These are phyloP conservation scores for Ascoidea asiatica DNA, from an alignment of 805 yeast species.

Conservation along the genomic window DNA sequence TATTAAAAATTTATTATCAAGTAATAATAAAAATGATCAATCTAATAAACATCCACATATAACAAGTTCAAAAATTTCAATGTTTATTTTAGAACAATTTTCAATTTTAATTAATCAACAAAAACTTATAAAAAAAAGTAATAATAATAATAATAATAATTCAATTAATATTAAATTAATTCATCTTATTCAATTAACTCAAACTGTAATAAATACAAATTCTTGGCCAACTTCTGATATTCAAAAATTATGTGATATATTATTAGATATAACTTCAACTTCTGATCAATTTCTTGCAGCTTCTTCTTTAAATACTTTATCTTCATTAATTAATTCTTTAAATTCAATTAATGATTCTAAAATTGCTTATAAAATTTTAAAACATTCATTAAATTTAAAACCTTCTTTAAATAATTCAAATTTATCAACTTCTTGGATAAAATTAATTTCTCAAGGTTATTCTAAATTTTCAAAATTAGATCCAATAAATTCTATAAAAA, in stretches of 20 bases:
- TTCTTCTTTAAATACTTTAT: conserved; percentile 73
- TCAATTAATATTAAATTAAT: conserved; percentile 35
- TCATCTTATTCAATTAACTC: conserved; percentile 67
- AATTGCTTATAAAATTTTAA: conserved; percentile 48
- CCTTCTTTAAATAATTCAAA: conserved; percentile 78
- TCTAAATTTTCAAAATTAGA: conserved; percentile 39
- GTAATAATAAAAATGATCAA: too few relatives aligned
- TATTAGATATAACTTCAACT: conserved; percentile 66
- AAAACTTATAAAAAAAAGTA: conserved; percentile 21
- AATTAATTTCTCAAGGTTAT: conserved; percentile 78
- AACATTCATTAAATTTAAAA: conserved; percentile 61
- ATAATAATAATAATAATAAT: conserved; percentile 16
- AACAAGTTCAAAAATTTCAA: conserved; percentile 59
- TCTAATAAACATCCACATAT: conserved; percentile 62
- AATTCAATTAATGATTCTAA: conserved; percentile 45
- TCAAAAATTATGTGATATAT: conserved; percentile 60
- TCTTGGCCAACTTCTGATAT: conserved; percentile 72
- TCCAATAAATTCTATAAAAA: conserved; percentile 36
- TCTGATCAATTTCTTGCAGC: conserved; percentile 78
- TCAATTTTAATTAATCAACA: conserved; percentile 25
- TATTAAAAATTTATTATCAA: conserved; percentile 39
- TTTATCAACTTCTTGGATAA: conserved; percentile 89
- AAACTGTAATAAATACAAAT: conserved; percentile 53
- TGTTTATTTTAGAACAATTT: conserved; percentile 35
- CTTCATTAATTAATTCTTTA: conserved; percentile 61